A percentile compares a stretch with the other conserved stretches of the same genome.
Conservation (phyloP, 768 basidiomycete genomes). For the Tubosaeta sp. region DNA sequence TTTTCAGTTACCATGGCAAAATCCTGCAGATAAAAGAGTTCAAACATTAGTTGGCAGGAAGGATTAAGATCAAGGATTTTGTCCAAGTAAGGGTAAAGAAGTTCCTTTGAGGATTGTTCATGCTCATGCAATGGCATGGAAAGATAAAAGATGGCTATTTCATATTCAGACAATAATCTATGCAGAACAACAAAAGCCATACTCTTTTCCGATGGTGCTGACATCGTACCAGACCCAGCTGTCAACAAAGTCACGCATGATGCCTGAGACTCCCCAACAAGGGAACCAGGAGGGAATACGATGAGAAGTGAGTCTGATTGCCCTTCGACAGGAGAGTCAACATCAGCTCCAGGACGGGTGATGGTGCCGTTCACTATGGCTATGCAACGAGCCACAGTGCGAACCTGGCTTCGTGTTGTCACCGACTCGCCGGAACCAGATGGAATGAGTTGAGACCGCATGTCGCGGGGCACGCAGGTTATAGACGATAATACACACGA, state of each 20-base stretch:
- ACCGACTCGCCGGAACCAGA: not conserved
- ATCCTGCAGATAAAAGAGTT: conserved; percentile 53
- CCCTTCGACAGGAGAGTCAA: conserved; percentile 12
- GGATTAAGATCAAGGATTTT: conserved; percentile 33
- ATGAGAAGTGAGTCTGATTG: conserved; percentile 60
- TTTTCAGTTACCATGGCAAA: conserved; percentile 7
- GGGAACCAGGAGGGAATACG: conserved; percentile 68
- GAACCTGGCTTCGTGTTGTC: conserved; percentile 2
- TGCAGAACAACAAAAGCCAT: not conserved
- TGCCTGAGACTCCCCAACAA: conserved; percentile 43
- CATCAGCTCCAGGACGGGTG: conserved; percentile 24
- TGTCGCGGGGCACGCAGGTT: conserved; percentile 29
- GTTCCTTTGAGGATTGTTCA: conserved; percentile 32
- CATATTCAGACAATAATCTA: conserved; percentile 1
- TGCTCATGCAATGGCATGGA: conserved; percentile 41
- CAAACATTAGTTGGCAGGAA: conserved; percentile 37
- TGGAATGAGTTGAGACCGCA: conserved; percentile 21
- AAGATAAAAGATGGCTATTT: conserved; percentile 57
- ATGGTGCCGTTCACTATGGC: conserved; percentile 42
- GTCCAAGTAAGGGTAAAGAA: conserved; percentile 53
- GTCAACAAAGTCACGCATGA: conserved; percentile 59
- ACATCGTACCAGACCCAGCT: conserved; percentile 69
- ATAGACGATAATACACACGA: conserved; percentile 52
- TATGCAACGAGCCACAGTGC: conserved; percentile 43
- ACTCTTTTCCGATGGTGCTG: conserved; percentile 70